phyloP scores from a whole-genome alignment of 2,329 filamentous ascomycete genomes.

The Calonectria leucothoes region DNA sequence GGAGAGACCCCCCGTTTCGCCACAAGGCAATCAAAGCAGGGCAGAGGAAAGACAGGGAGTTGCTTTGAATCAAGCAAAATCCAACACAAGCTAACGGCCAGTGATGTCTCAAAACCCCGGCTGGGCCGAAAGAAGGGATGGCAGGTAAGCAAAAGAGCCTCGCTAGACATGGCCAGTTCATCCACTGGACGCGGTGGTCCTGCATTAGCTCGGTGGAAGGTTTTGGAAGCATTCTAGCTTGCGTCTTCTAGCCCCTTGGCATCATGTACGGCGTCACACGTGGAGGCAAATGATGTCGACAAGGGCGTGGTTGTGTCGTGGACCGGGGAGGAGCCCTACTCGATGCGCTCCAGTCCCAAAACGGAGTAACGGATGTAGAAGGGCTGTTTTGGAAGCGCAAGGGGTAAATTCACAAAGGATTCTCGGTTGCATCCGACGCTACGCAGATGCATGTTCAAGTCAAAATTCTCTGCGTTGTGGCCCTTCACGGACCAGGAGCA shows the following conservation, averaged over 20 bases:
- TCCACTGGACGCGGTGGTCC: background rate
- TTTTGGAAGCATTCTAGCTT: background rate
- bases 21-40: background rate
- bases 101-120: background rate
- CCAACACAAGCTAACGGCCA: too few species aligned
- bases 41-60: background rate
- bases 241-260: background rate
- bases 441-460: background rate
- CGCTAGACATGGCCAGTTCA: background rate
- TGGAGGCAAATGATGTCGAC: background rate
- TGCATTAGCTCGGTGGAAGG: background rate
- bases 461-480: background rate
- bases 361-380: background rate
- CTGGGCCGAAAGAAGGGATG: background rate
- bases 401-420: background rate
- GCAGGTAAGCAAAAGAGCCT: background rate
- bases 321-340: background rate
- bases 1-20: background rate
- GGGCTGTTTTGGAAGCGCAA: background rate
- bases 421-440: background rate
- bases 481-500: background rate
- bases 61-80: too few species aligned
- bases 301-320: background rate
- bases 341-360: background rate
- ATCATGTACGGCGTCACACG: background rate